phyloP scores from a whole-genome alignment of 306 rosid species.

The Quercus dentata region DNA sequence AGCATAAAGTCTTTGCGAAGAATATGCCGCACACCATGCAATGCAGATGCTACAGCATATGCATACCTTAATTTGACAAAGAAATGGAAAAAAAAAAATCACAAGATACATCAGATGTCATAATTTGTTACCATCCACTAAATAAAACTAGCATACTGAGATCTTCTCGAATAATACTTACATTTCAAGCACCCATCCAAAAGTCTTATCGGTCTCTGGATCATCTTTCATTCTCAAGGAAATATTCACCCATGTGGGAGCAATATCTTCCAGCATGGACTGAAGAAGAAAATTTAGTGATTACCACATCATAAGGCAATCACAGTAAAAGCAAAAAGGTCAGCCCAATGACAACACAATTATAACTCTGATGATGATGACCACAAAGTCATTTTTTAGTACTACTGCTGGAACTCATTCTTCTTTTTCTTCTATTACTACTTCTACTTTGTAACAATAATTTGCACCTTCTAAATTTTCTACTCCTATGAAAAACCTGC shows the following conservation, averaged over 20 bases:
- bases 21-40: slow-evolving; percentile 75
- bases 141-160: slow-evolving; percentile 5
- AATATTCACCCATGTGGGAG: slow-evolving; percentile 97
- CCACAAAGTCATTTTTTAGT: not conserved
- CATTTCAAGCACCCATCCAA: slow-evolving; percentile 99
- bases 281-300: slow-evolving; percentile 36
- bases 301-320: slow-evolving; percentile 13
- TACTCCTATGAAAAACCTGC: not conserved
- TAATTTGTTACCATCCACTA: slow-evolving; percentile 8
- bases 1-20: slow-evolving; percentile 83
- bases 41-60: slow-evolving; percentile 91
- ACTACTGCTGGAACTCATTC: not conserved
- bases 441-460: not conserved
- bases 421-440: not conserved
- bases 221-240: slow-evolving; percentile 91
- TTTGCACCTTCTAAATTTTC: not conserved
- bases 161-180: slow-evolving; percentile 37
- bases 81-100: slow-evolving; percentile 13
- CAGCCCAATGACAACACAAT: not conserved
- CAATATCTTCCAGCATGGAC: slow-evolving; percentile 85
- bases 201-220: slow-evolving; percentile 74
- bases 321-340: slow-evolving; percentile 1
- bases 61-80: slow-evolving; percentile 68
- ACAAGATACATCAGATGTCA: slow-evolving; percentile 20
- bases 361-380: not conserved